phyloP scores from a whole-genome alignment of 495 filamentous ascomycete genomes.

The Penicillium verhagenii region DNA sequence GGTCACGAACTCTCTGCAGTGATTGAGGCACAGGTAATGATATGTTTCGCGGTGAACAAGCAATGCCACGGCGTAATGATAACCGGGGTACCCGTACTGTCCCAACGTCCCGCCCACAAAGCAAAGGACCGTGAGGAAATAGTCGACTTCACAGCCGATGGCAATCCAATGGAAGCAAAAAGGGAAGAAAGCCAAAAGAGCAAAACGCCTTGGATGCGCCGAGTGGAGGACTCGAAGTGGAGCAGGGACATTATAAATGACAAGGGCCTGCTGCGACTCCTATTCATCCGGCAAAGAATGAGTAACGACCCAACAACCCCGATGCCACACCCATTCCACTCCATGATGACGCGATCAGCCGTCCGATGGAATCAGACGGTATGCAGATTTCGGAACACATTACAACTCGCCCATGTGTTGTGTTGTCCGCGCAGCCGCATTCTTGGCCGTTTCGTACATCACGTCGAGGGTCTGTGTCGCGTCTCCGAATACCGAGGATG shows the following conservation, averaged over 20 bases:
- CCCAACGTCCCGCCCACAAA: neutral
- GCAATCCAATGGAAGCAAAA: neutral
- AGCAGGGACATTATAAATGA: neutral
- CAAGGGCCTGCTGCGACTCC: neutral
- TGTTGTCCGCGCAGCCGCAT: conserved; percentile 34
- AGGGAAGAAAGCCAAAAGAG: neutral
- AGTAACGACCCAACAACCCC: neutral
- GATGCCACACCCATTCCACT: neutral
- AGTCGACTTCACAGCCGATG: neutral
- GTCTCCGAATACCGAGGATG: conserved; percentile 39
- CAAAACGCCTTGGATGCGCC: conserved; percentile 17
- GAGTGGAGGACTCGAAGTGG: neutral
- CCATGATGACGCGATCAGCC: neutral
- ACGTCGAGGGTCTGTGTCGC: conserved; percentile 36
- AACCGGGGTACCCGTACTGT: neutral
- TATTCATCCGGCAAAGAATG: neutral
- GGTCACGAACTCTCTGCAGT: neutral
- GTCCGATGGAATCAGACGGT: neutral
- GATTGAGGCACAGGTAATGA: neutral
- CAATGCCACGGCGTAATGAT: neutral
- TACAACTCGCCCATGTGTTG: conserved; percentile 40
- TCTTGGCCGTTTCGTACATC: conserved; percentile 46
- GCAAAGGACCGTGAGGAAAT: neutral
- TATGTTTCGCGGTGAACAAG: neutral
- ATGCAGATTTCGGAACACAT: conserved; percentile 4